Conservation (phyloP, 129 eudicot species). For the Mikania micrantha region DNA sequence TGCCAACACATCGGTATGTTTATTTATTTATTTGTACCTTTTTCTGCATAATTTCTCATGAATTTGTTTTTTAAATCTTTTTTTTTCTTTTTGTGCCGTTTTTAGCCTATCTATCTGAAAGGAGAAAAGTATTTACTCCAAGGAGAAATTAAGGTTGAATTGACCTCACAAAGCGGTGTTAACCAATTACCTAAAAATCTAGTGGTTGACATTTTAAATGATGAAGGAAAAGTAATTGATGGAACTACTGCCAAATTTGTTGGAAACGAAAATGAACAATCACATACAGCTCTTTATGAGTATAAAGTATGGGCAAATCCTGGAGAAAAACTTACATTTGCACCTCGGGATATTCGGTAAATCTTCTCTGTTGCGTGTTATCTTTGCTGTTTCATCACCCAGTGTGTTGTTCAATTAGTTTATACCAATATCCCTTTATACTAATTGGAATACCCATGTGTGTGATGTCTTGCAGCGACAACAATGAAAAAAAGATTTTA, state of each 20-base stretch:
- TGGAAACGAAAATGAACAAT: conserved; percentile 31
- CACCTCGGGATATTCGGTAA: conserved; percentile 69
- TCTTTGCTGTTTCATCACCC: not conserved
- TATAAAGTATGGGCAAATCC: conserved; percentile 79
- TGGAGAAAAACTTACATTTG: conserved; percentile 64
- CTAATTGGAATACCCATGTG: conserved; percentile 6
- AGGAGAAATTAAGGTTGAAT: conserved; percentile 65
- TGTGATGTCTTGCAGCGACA: conserved; percentile 41
- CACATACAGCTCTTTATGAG: conserved; percentile 50
- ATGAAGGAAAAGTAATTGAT: conserved; percentile 46
- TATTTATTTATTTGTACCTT: not conserved
- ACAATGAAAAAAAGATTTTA: conserved; percentile 43
- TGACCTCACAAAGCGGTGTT: conserved; percentile 28
- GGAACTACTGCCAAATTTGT: conserved; percentile 39
- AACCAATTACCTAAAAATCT: conserved; percentile 51
- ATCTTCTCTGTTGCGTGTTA: conserved; percentile 6
- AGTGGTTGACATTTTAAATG: conserved; percentile 42
- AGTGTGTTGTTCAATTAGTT: not conserved
- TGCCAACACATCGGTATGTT: conserved; percentile 44
- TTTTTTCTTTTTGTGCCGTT: not conserved
- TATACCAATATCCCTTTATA: not conserved
- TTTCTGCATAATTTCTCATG: conserved; percentile 18
- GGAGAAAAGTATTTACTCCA: conserved; percentile 83
- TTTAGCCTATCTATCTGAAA: conserved; percentile 67
- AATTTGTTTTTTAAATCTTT: not conserved